Conservation (phyloP, 495 filamentous ascomycete species). For the Gamarada debralockiae region DNA sequence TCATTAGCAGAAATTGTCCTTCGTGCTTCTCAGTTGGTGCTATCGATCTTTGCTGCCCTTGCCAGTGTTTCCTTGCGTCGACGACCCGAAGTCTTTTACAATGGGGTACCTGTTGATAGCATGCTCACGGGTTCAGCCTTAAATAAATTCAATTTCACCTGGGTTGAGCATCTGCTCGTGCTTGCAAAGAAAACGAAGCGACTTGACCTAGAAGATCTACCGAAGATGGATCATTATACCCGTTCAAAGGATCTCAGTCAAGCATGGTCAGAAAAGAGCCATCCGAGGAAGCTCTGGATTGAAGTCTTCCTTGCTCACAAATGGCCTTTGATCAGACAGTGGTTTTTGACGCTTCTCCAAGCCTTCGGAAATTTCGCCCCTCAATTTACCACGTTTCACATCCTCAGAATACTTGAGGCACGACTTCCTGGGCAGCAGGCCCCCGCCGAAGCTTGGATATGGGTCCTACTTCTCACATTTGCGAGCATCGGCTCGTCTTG, state of each 20-base stretch:
- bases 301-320: slow-evolving; percentile 54
- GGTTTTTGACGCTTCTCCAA: slow-evolving; percentile 44
- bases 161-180: slow-evolving; percentile 51
- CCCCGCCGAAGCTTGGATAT: slow-evolving; percentile 55
- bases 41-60: slow-evolving; percentile 26
- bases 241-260: slow-evolving; percentile 43
- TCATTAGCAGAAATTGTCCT: slow-evolving; percentile 18
- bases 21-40: slow-evolving; percentile 33
- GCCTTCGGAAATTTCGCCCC: slow-evolving; percentile 63
- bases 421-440: slow-evolving; percentile 36
- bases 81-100: slow-evolving; percentile 59
- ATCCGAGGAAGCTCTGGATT: slow-evolving; percentile 55
- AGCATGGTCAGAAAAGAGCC: slow-evolving; percentile 45
- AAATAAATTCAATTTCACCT: slow-evolving; percentile 59
- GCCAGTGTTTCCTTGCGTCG: slow-evolving; percentile 53
- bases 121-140: slow-evolving; percentile 57
- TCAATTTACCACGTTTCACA: slow-evolving; percentile 62
- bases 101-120: slow-evolving; percentile 58
- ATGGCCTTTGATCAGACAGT: slow-evolving; percentile 49
- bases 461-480: slow-evolving; percentile 59
- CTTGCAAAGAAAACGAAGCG: slow-evolving; percentile 46
- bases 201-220: slow-evolving; percentile 58
- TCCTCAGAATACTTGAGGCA: slow-evolving; percentile 61
- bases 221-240: slow-evolving; percentile 49
- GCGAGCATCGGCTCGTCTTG: slow-evolving; percentile 51